Evolutionary conservation across 345 rosid genomes (phyloP).

Genomic region (Syzygium jambos): DNA sequence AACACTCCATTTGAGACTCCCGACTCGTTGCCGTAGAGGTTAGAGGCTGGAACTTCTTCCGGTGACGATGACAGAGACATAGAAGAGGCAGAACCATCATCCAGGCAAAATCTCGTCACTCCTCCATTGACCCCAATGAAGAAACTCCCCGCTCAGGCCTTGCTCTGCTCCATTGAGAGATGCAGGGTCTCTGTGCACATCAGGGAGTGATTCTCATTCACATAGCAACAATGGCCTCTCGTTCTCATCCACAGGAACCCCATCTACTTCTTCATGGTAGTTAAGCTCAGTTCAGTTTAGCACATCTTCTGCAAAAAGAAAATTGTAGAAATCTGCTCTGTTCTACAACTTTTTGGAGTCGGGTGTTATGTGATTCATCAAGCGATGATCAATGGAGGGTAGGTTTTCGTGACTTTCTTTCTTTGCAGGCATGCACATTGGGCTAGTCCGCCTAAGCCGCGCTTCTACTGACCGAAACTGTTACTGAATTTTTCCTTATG

Average conservation of each 20-base stretch:
- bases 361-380: not conserved
- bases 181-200: slow-evolving; percentile 37
- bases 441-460: not conserved
- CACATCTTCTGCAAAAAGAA: not conserved
- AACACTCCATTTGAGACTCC: slow-evolving; percentile 73
- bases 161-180: slow-evolving; percentile 58
- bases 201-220: slow-evolving; percentile 36
- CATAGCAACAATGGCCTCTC: slow-evolving; percentile 37
- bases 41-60: slow-evolving; percentile 31
- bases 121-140: slow-evolving; percentile 82
- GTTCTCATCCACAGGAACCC: slow-evolving; percentile 55
- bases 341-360: not conserved
- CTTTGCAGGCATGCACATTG: not conserved
- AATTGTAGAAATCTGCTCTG: not conserved
- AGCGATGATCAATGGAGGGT: not conserved
- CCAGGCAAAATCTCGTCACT: slow-evolving; percentile 8
- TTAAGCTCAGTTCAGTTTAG: not conserved
- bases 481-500: not conserved
- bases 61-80: slow-evolving; percentile 16
- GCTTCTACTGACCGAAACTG: slow-evolving; percentile 2
- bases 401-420: not conserved
- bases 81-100: not conserved
- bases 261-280: slow-evolving; percentile 82
- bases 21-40: slow-evolving; percentile 49
- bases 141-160: slow-evolving; percentile 63